These are phyloP conservation scores for Saccharum hybrid DNA, from an alignment of 202 grass and related monocot species.

Conservation along the genomic window DNA sequence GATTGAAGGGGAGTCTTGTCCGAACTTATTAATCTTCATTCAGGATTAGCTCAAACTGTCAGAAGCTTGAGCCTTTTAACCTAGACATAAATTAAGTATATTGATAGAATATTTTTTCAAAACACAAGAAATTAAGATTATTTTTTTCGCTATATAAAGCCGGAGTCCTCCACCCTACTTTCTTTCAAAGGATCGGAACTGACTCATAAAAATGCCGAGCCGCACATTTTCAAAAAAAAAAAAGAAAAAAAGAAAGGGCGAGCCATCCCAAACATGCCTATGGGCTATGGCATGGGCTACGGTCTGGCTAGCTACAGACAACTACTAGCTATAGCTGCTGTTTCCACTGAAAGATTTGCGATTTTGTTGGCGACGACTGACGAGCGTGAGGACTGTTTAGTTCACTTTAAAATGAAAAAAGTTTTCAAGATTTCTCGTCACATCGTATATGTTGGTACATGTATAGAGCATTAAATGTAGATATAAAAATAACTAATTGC, in stretches of 20 bases:
- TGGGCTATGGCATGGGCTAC: constrained; percentile 31
- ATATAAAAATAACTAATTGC: too few relatives aligned
- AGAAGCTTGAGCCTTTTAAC: not conserved
- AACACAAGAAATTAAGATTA: not conserved
- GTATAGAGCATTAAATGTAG: too few relatives aligned
- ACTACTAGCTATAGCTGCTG: constrained; percentile 20
- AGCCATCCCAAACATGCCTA: constrained; percentile 29
- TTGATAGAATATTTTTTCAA: too few relatives aligned
- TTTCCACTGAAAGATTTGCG: constrained; percentile 54
- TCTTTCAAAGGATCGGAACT: not conserved
- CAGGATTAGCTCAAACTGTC: not conserved
- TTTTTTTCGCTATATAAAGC: not conserved
- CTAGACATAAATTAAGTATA: too few relatives aligned
- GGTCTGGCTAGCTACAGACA: constrained; percentile 37
- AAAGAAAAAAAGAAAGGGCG: not conserved
- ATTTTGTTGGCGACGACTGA: constrained; percentile 43
- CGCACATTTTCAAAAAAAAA: not conserved
- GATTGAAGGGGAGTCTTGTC: not conserved
- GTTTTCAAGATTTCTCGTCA: too few relatives aligned
- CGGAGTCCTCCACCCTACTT: not conserved
- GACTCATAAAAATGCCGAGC: constrained; percentile 3
- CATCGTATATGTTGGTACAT: too few relatives aligned
- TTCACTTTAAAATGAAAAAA: too few relatives aligned
- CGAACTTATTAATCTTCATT: not conserved
- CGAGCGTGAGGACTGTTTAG: too few relatives aligned